Conservation (phyloP, 768 basidiomycete species). For the Suillus hirtellus region DNA sequence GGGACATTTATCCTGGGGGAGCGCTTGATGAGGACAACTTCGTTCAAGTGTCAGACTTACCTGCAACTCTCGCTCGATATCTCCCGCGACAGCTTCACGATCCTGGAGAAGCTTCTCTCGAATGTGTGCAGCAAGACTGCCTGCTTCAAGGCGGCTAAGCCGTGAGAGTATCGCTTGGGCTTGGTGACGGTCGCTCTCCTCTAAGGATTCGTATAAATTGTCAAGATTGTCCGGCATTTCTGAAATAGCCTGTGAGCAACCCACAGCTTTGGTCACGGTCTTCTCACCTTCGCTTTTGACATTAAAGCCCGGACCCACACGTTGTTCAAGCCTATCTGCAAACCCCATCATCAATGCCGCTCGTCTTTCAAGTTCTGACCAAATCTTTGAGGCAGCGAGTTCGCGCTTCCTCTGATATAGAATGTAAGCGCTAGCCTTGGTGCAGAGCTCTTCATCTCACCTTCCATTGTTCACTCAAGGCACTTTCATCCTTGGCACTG, state of each 20-base stretch:
- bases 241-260: neutral
- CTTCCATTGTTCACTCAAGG: slow-evolving; percentile 65
- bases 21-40: neutral
- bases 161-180: slow-evolving; percentile 44
- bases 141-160: slow-evolving; percentile 48
- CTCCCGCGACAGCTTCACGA: slow-evolving; percentile 49
- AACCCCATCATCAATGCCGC: slow-evolving; percentile 55
- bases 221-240: slow-evolving; percentile 48
- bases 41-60: slow-evolving; percentile 41
- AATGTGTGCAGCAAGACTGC: slow-evolving; percentile 61
- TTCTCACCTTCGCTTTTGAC: slow-evolving; percentile 43
- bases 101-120: slow-evolving; percentile 49
- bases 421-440: slow-evolving; percentile 7
- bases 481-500: slow-evolving; percentile 68
- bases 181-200: slow-evolving; percentile 49
- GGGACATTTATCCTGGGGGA: slow-evolving; percentile 58
- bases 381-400: slow-evolving; percentile 57
- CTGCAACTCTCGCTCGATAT: slow-evolving; percentile 72
- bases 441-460: slow-evolving; percentile 39
- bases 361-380: slow-evolving; percentile 57
- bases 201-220: slow-evolving; percentile 59
- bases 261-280: neutral
- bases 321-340: slow-evolving; percentile 62
- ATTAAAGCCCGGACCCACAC: slow-evolving; percentile 48
- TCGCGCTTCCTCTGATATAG: slow-evolving; percentile 54